These are phyloP conservation scores for Saposhnikovia divaricata DNA, from an alignment of 129 eudicot genomes.

Conservation along the genomic window DNA sequence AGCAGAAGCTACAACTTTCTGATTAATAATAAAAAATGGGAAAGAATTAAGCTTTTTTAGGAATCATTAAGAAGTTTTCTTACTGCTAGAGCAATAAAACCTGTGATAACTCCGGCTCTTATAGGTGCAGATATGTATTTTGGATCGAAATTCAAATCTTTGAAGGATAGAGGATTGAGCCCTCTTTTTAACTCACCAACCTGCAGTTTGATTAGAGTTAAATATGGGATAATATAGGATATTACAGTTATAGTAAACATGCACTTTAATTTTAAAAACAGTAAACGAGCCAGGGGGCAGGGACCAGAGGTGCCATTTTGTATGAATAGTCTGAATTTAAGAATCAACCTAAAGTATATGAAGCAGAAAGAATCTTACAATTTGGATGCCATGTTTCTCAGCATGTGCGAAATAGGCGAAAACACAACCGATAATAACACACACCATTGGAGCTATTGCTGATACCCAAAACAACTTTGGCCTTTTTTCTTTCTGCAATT, in stretches of 20 bases:
- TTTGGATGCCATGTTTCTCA: constrained; percentile 65
- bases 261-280: background rate
- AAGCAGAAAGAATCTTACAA: constrained; percentile 35
- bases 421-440: constrained; percentile 52
- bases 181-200: constrained; percentile 69
- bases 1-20: background rate
- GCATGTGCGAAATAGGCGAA: constrained; percentile 66
- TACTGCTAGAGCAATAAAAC: constrained; percentile 74
- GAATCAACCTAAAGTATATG: background rate
- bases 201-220: constrained; percentile 19
- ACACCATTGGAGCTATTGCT: constrained; percentile 71
- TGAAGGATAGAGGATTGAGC: constrained; percentile 54
- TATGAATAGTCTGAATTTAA: background rate
- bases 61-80: constrained; percentile 14
- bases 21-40: background rate
- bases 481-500: constrained; percentile 59
- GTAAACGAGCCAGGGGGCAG: background rate
- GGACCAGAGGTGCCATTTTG: background rate
- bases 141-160: constrained; percentile 43
- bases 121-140: constrained; percentile 55
- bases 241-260: background rate
- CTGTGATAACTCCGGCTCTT: constrained; percentile 78
- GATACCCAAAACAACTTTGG: constrained; percentile 83
- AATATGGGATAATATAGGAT: background rate
- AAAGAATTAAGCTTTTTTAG: background rate